Conservation (phyloP, 805 yeast species). For the Scheffersomyces ergatensis region DNA sequence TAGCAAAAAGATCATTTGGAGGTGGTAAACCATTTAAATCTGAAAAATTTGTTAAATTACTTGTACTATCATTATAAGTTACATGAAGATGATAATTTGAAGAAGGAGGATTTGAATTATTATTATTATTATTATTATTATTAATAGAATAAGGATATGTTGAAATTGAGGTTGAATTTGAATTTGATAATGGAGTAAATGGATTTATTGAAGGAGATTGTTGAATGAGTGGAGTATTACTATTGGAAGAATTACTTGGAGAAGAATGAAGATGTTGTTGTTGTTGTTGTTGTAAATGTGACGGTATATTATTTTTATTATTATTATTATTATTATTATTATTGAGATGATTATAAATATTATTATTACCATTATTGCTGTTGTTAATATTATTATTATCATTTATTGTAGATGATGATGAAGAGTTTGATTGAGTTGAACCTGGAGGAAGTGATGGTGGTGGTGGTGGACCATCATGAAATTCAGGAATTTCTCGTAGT, state of each 20-base stretch:
- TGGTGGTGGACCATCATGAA: constrained; percentile 3
- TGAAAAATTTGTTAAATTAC: not conserved
- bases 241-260: not conserved
- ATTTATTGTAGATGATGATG: not conserved
- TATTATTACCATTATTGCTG: not conserved
- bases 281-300: not conserved
- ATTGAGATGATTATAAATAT: not conserved
- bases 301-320: not conserved
- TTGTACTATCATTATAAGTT: constrained; percentile 1
- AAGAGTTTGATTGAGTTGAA: not conserved
- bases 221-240: not conserved
- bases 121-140: not conserved
- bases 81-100: constrained; percentile 5
- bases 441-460: not conserved
- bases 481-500: constrained; percentile 4
- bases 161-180: not conserved
- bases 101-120: not conserved
- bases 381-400: not conserved
- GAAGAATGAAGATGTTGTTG: not conserved
- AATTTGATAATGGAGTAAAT: not conserved
- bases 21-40: not conserved
- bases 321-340: not conserved
- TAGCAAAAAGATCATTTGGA: not conserved
- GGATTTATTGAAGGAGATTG: not conserved
- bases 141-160: not conserved